Evolutionary conservation across 768 basidiomycete species (phyloP).

Genomic region (Russula compacta): DNA sequence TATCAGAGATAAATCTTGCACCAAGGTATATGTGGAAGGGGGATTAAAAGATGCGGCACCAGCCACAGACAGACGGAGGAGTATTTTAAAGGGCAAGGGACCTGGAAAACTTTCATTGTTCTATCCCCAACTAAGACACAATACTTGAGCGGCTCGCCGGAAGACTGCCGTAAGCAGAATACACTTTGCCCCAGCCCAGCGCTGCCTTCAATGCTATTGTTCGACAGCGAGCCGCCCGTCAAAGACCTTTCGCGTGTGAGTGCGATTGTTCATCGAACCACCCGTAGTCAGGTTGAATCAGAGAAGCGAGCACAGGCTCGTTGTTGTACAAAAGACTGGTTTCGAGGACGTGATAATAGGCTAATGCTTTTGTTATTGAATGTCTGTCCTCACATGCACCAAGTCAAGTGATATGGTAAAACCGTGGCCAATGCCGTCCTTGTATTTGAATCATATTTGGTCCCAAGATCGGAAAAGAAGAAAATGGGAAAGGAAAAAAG

Average conservation of each 20-base stretch:
- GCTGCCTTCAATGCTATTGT: not conserved
- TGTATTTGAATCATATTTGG: not conserved
- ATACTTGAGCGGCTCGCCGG: not conserved
- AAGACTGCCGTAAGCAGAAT: not conserved
- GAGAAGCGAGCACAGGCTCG: conserved; percentile 1
- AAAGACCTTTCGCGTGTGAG: not conserved
- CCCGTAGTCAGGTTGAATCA: not conserved
- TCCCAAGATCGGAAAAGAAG: not conserved
- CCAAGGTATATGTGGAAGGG: not conserved
- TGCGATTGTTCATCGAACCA: not conserved
- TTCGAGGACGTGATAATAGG: not conserved
- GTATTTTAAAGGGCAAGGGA: not conserved
- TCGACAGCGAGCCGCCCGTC: not conserved
- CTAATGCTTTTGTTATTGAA: not conserved
- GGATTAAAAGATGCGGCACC: not conserved
- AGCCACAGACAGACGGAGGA: not conserved
- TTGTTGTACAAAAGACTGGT: not conserved
- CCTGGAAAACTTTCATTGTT: not conserved
- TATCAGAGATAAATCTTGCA: not conserved
- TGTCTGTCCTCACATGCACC: not conserved
- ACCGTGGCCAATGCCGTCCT: not conserved
- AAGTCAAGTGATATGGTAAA: not conserved
- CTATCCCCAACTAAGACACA: not conserved
- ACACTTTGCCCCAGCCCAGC: not conserved
- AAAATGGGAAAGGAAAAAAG: not conserved